These are phyloP conservation scores for Diutina sp. DNA, from an alignment of 1,139 yeast species.

Conservation along the genomic window DNA sequence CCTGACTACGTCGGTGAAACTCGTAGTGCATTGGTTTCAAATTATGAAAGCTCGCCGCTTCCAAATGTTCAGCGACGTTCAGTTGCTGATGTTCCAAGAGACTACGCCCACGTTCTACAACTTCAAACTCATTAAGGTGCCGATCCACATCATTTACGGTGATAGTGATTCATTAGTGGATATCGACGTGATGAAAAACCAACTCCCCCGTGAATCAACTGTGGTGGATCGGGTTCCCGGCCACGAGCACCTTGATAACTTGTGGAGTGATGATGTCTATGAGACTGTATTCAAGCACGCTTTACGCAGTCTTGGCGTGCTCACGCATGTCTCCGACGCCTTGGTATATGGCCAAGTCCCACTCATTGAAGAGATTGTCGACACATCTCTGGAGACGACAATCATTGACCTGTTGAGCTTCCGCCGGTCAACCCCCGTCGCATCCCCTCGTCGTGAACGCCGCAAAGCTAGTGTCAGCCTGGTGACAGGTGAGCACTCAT, in stretches of 20 bases:
- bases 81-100: conserved; percentile 22
- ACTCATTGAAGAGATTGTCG: background rate
- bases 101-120: conserved; percentile 27
- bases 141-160: conserved; percentile 71
- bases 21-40: conserved; percentile 95
- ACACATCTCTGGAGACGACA: background rate
- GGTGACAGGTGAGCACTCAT: background rate
- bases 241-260: conserved; percentile 81
- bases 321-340: background rate
- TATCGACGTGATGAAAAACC: conserved; percentile 56
- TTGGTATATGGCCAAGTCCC: background rate
- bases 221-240: conserved; percentile 34
- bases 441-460: background rate
- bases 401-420: background rate
- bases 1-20: conserved; percentile 83
- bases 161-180: conserved; percentile 74
- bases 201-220: conserved; percentile 28
- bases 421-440: background rate
- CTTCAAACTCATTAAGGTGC: conserved; percentile 46
- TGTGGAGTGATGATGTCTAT: conserved; percentile 73
- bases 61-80: conserved; percentile 75
- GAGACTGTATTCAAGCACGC: conserved; percentile 40
- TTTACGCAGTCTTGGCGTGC: conserved; percentile 19
- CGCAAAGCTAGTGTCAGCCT: background rate
- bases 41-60: conserved; percentile 69